These are phyloP conservation scores for Sedum album DNA, from an alignment of 164 flowering plant genomes.

Conservation along the genomic window DNA sequence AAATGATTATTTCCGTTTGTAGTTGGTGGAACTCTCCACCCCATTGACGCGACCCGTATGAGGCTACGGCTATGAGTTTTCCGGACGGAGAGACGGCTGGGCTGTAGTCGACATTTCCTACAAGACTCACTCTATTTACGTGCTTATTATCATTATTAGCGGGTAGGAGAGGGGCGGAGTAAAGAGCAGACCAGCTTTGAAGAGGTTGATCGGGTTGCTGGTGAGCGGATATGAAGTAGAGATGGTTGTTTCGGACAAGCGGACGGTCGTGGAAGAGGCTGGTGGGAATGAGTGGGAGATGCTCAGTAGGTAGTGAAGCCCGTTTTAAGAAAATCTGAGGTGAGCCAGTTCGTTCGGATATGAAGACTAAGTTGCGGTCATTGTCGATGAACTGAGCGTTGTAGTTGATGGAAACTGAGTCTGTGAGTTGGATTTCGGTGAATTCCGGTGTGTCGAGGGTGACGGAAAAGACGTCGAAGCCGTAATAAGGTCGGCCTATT, in stretches of 20 bases:
- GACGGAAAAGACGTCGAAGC: constrained; percentile 69
- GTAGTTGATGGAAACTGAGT: constrained; percentile 63
- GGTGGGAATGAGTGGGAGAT: constrained; percentile 18
- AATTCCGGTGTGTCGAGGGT: constrained; percentile 12
- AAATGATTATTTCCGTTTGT: constrained; percentile 61
- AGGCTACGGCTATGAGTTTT: constrained; percentile 64
- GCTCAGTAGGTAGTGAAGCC: constrained; percentile 20
- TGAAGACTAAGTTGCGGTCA: constrained; percentile 30
- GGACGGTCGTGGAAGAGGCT: constrained; percentile 82
- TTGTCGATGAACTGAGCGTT: constrained; percentile 55
- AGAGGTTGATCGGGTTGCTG: constrained; percentile 39
- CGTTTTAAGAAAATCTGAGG: constrained; percentile 33
- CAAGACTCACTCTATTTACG: constrained; percentile 45
- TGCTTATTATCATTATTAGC: background rate
- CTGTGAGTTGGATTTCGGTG: constrained; percentile 50
- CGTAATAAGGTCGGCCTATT: constrained; percentile 53
- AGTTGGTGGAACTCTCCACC: constrained; percentile 67
- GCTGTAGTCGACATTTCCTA: constrained; percentile 57
- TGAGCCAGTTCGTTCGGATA: constrained; percentile 64
- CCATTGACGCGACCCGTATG: constrained; percentile 70
- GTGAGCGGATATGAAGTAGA: constrained; percentile 71
- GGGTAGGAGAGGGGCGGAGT: constrained; percentile 21
- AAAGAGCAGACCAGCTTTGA: constrained; percentile 67
- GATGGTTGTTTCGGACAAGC: constrained; percentile 20
- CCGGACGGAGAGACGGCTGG: constrained; percentile 63